Conservation (phyloP, 2,329 filamentous ascomycete genomes). For the Helotiales sp. region DNA sequence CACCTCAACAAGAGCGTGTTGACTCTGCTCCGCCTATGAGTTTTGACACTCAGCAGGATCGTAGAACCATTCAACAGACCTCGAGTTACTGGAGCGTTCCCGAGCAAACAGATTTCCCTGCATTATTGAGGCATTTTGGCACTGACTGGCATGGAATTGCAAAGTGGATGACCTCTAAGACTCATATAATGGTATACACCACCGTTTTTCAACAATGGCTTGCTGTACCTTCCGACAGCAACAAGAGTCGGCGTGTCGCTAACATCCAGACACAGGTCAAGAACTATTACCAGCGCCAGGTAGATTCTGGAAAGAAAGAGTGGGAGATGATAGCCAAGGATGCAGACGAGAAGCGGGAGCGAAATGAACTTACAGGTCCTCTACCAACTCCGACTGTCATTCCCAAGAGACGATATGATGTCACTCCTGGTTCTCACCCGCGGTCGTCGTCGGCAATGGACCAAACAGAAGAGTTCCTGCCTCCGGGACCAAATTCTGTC, state of each 20-base stretch:
- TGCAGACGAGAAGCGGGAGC: conserved; percentile 59
- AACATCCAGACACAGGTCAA: conserved; percentile 59
- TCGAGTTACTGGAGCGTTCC: conserved; percentile 90
- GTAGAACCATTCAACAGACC: conserved; percentile 53
- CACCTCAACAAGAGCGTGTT: conserved; percentile 37
- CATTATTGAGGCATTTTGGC: conserved; percentile 74
- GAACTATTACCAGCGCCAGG: conserved; percentile 69
- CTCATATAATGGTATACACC: conserved; percentile 76
- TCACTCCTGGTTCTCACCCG: conserved; percentile 46
- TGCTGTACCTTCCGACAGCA: conserved; percentile 37
- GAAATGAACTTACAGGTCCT: conserved; percentile 64
- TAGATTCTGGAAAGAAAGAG: conserved; percentile 61
- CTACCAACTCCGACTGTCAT: conserved; percentile 61
- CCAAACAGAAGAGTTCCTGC: conserved; percentile 49
- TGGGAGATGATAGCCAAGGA: conserved; percentile 65
- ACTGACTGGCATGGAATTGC: conserved; percentile 80
- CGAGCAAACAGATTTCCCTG: conserved; percentile 77
- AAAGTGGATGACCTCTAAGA: conserved; percentile 81
- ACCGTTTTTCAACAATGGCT: conserved; percentile 40
- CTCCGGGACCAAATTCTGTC: conserved; percentile 28
- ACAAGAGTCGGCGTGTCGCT: conserved; percentile 41
- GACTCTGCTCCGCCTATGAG: conserved; percentile 36
- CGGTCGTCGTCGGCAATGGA: conserved; percentile 55
- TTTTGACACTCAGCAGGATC: conserved; percentile 38
- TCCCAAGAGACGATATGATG: conserved; percentile 58